Evolutionary conservation across 495 filamentous ascomycete genomes (phyloP), one percentile per base, ranked within the genome.

Genomic region (Talaromyces adpressus): DNA sequence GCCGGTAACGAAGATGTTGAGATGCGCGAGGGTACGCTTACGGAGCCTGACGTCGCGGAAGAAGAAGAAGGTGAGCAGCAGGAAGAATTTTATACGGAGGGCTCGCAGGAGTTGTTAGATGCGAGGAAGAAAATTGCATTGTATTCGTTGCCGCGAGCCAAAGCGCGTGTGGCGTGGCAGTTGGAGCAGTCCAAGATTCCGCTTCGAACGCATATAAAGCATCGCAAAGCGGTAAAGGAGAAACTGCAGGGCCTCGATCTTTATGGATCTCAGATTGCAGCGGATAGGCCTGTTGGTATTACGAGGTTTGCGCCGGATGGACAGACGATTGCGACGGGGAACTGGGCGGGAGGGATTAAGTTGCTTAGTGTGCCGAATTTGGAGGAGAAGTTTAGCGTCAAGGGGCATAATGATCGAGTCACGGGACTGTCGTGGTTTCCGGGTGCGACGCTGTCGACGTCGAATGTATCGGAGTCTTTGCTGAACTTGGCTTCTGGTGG

Each of bases 41-140:
- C 54, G 11, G 68, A 64, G 53, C 57, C 53, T 3, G 81, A 80
- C 51, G 73, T 68, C 2, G 78, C 70, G 8, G 78, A 73, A 29
- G 83, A 80, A n/a, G 84, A 82, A 60, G 80, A 84, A 64, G 85
- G 73, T 5, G 89, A 92, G 53, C 87, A 92, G 67, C 91, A 97
- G 66, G 94, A 97, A 71, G 94, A 98, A 66, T 98, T 97, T 71
- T 99, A 97, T 71, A 97, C 93, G 0, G 83, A 88, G 58, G 94
- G 95, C 0, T 80, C 82, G 3, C 76, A 84, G 9, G 89, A 89
- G 57, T 77, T 99, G 11, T 78, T 97, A 18, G 80, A 88, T 22
- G 91, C 91, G 5, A 82, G 94, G 54, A 88, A 85, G 70, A 82
- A 86, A 8, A 96, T 99, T 62, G 95, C 94, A 6, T 78, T 83